These are phyloP conservation scores for Corchorus capsularis DNA, from an alignment of 345 rosid genomes.

Conservation along the genomic window DNA sequence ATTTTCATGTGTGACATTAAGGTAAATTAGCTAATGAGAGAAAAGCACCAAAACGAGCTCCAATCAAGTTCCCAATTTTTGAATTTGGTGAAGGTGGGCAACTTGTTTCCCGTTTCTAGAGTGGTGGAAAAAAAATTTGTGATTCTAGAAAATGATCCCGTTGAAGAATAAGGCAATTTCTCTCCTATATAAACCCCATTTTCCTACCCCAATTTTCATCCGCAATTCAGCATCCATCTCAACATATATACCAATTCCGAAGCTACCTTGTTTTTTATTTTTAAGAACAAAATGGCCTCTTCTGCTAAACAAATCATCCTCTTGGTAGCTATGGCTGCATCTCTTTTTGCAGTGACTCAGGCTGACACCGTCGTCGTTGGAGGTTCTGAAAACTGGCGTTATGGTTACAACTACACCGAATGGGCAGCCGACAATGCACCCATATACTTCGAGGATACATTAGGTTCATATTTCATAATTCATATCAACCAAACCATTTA, in stretches of 20 bases:
- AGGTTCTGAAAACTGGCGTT: slow-evolving; percentile 61
- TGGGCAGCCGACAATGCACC: slow-evolving; percentile 65
- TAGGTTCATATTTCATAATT: slow-evolving; percentile 49
- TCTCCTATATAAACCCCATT: slow-evolving; percentile 15
- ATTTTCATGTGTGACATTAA: neutral
- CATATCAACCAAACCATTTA: neutral
- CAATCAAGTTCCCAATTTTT: neutral
- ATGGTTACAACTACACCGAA: slow-evolving; percentile 55
- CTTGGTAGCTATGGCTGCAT: neutral
- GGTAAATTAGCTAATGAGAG: slow-evolving; percentile 11
- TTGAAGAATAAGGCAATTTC: slow-evolving; percentile 3
- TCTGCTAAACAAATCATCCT: neutral
- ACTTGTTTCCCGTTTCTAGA: neutral
- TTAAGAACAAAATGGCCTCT: slow-evolving; percentile 20
- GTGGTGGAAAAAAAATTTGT: neutral
- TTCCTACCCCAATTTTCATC: neutral
- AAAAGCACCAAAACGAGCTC: slow-evolving; percentile 13
- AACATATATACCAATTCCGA: neutral
- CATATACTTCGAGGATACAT: slow-evolving; percentile 55
- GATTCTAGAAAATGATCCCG: neutral
- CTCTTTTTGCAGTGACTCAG: neutral
- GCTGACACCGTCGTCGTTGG: slow-evolving; percentile 61
- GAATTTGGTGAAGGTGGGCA: neutral
- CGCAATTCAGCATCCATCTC: neutral
- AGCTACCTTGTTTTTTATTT: neutral